Evolutionary conservation across 2,329 filamentous ascomycete species (phyloP), one percentile per base, ranked within the genome.

Genomic region (Botryotinia globosa): DNA sequence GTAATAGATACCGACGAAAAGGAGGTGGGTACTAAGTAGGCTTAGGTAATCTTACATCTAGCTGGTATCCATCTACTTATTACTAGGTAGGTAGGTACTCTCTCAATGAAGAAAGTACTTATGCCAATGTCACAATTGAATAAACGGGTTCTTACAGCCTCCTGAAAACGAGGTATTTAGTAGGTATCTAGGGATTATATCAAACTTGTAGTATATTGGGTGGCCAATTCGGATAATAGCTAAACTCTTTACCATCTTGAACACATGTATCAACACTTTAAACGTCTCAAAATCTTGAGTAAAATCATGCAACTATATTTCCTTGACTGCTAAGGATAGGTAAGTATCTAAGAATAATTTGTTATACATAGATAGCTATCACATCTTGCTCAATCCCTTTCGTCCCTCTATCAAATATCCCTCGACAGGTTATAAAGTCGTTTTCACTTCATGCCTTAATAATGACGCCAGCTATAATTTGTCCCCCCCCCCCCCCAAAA

Each of bases 401-500:
- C 9, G 34, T 67, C 6, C 25, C 25, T 67, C 48, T 9, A 29
- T 56, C 65, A 10, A 67, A 42, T 42, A 16, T 32, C 18, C 42
- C 37, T 56, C 65, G 34, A 32, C n/a, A 42, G 6, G 8, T n/a
- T 56, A 22, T 16, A 56, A 68, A 56, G 65, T 20, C 20, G 12
- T 68, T 42, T 56, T 42, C n/a, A 25, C 65, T 68, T 68, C n/a
- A 56, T 68, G 25, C 20, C 65, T 56, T 20, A 22, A 56, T 22
- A n/a, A 42, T 56, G 65, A 67, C 34, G 65, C 65, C 48, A 44
- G 65, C 48, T n/a, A 56, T 56, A 42, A 37, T 44, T 48, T 48
- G 18, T 44, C 45, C 29, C 45, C n/a, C n/a, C n/a, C n/a, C n/a
- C n/a, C n/a, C n/a, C 61, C 61, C 54, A 66, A n/a, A 64, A 54